These are phyloP conservation scores for Heliosperma pusillum DNA, from an alignment of 148 eudicot species.

Conservation along the genomic window DNA sequence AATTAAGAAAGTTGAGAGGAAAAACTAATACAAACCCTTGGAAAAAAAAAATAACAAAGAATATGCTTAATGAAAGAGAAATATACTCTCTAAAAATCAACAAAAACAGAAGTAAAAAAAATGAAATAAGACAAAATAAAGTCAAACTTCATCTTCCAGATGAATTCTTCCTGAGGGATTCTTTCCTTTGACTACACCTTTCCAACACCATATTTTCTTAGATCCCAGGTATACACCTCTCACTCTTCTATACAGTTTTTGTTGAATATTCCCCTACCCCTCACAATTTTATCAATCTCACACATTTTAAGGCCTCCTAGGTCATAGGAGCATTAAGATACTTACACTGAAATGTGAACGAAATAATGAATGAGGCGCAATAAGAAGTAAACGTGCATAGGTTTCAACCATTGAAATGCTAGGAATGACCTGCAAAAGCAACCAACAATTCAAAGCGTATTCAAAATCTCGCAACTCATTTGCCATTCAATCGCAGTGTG, in stretches of 20 bases:
- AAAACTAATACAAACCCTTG: not conserved
- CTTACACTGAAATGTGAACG: slow-evolving; percentile 88
- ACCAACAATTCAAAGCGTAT: not conserved
- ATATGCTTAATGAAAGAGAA: not conserved
- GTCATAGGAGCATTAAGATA: slow-evolving; percentile 20
- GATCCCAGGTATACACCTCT: not conserved
- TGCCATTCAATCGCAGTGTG: too few relatives aligned
- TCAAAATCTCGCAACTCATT: not conserved
- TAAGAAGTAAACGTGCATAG: slow-evolving; percentile 78
- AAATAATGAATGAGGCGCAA: slow-evolving; percentile 81
- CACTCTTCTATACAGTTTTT: not conserved
- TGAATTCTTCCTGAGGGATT: not conserved
- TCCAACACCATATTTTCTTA: not conserved
- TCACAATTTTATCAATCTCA: not conserved
- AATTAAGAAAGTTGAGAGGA: not conserved
- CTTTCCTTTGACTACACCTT: not conserved
- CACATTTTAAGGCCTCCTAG: not conserved
- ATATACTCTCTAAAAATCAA: too few relatives aligned
- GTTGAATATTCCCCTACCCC: not conserved
- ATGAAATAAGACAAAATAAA: not conserved
- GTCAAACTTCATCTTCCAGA: not conserved
- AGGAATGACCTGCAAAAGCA: slow-evolving; percentile 67
- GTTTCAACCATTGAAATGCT: slow-evolving; percentile 99
- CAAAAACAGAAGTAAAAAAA: not conserved
- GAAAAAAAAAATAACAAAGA: not conserved